Evolutionary conservation across 306 rosid species (phyloP).

Genomic region (Glycine latifolia): DNA sequence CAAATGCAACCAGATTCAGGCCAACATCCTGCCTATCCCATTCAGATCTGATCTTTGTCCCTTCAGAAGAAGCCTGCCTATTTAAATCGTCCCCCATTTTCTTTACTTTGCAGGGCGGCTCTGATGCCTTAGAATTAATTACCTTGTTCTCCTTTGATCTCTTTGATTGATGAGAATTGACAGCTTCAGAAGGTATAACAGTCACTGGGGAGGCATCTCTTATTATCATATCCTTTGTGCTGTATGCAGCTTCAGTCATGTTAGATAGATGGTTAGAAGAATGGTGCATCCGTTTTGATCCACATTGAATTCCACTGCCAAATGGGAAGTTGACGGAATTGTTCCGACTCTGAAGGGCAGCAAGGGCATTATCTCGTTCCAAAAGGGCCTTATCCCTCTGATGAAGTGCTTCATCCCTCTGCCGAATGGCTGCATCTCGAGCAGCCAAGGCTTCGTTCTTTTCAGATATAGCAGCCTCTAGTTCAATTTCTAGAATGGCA

Average conservation of each 20-base stretch:
- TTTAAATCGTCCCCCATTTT: slow-evolving; percentile 80
- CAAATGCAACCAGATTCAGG: slow-evolving; percentile 81
- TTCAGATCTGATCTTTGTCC: slow-evolving; percentile 82
- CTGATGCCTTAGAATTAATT: slow-evolving; percentile 61
- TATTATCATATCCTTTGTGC: slow-evolving; percentile 66
- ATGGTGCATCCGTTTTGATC: slow-evolving; percentile 74
- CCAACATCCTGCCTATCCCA: slow-evolving; percentile 94
- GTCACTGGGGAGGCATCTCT: slow-evolving; percentile 86
- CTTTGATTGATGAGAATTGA: slow-evolving; percentile 73
- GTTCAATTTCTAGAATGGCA: slow-evolving; percentile 80
- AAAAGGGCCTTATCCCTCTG: slow-evolving; percentile 83
- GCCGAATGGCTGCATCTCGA: slow-evolving; percentile 82
- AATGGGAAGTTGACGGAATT: slow-evolving; percentile 60
- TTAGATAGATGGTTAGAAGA: slow-evolving; percentile 37
- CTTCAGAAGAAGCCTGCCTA: slow-evolving; percentile 81
- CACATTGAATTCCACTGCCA: slow-evolving; percentile 64
- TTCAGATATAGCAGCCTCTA: slow-evolving; percentile 83
- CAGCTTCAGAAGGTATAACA: slow-evolving; percentile 69
- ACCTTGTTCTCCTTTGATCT: slow-evolving; percentile 68
- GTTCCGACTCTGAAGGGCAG: slow-evolving; percentile 78
- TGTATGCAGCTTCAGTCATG: slow-evolving; percentile 57
- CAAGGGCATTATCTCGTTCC: slow-evolving; percentile 93
- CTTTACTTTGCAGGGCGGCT: slow-evolving; percentile 60
- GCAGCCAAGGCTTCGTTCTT: slow-evolving; percentile 91
- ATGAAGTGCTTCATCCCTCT: slow-evolving; percentile 83